These are phyloP conservation scores for Infundibulicybe gibba DNA, from an alignment of 768 basidiomycete genomes.

Conservation along the genomic window DNA sequence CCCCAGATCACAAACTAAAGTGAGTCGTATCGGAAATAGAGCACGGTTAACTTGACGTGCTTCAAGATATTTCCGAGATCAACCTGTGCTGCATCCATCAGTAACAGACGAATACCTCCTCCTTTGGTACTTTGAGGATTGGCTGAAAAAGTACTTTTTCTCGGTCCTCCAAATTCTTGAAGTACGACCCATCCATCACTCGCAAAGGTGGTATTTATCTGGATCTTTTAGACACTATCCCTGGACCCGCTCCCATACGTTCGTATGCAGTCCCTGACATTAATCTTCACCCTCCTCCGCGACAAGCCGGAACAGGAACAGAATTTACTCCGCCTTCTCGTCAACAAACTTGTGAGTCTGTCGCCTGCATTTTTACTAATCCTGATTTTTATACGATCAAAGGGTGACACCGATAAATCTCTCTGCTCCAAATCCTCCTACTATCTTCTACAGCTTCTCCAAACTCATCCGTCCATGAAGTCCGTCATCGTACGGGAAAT, in stretches of 20 bases:
- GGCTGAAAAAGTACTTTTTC: constrained; percentile 97
- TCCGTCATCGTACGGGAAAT: constrained; percentile 84
- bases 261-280: constrained; percentile 75
- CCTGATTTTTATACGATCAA: neutral
- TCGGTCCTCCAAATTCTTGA: constrained; percentile 87
- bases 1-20: constrained; percentile 83
- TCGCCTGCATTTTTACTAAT: neutral
- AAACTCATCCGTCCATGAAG: constrained; percentile 93
- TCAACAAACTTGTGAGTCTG: constrained; percentile 82
- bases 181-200: constrained; percentile 34
- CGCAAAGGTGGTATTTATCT: neutral
- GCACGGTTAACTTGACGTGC: neutral
- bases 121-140: constrained; percentile 93
- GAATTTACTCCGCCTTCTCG: constrained; percentile 86
- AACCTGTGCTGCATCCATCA: constrained; percentile 61
- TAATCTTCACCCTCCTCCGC: constrained; percentile 76
- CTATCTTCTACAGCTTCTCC: constrained; percentile 84
- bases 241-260: constrained; percentile 87
- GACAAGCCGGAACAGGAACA: constrained; percentile 98
- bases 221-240: constrained; percentile 56
- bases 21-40: constrained; percentile 29
- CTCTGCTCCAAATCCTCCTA: constrained; percentile 90
- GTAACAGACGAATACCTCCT: constrained; percentile 72
- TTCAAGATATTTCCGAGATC: constrained; percentile 88
- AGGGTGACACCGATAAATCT: constrained; percentile 89